Evolutionary conservation across 2,329 filamentous ascomycete species (phyloP).

Genomic region (Phyllosticta citriasiana): DNA sequence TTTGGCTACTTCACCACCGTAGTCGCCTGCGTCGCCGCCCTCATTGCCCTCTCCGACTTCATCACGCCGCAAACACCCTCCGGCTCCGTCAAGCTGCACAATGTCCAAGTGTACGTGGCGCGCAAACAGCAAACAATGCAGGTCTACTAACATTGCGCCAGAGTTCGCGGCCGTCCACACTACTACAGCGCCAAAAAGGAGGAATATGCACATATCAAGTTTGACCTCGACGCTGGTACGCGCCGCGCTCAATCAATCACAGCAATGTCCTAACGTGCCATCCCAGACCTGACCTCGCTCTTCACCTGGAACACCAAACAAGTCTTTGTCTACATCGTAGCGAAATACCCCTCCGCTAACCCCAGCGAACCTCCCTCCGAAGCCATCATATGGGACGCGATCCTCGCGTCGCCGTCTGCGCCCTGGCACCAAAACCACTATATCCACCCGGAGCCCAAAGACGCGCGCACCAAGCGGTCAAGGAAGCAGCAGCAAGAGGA

Average conservation of each 20-base stretch:
- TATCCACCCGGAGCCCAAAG: slow-evolving; percentile 46
- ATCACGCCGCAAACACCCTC: slow-evolving; percentile 58
- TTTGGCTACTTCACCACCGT: slow-evolving; percentile 99
- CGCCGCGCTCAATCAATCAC: not conserved
- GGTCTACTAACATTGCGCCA: slow-evolving; percentile 26
- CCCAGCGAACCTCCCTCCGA: slow-evolving; percentile 38
- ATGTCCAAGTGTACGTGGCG: slow-evolving; percentile 66
- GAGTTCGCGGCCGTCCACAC: slow-evolving; percentile 82
- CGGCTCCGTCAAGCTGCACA: slow-evolving; percentile 55
- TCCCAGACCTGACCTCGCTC: slow-evolving; percentile 66
- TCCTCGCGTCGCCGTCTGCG: slow-evolving; percentile 68
- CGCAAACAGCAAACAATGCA: not conserved
- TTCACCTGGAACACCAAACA: slow-evolving; percentile 99
- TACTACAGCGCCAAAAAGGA: slow-evolving; percentile 91
- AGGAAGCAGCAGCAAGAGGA: slow-evolving; percentile 12
- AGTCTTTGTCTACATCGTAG: slow-evolving; percentile 91
- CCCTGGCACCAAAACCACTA: slow-evolving; percentile 42
- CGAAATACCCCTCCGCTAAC: slow-evolving; percentile 49
- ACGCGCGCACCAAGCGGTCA: slow-evolving; percentile 29
- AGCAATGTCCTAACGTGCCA: slow-evolving; percentile 3
- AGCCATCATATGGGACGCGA: slow-evolving; percentile 90
- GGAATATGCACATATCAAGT: slow-evolving; percentile 90
- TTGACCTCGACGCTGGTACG: slow-evolving; percentile 71
- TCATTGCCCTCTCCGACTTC: slow-evolving; percentile 75
- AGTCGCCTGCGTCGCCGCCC: slow-evolving; percentile 65